Conservation (phyloP, 805 yeast species). For the Cyberlindnera nakhonratchasimensis region DNA sequence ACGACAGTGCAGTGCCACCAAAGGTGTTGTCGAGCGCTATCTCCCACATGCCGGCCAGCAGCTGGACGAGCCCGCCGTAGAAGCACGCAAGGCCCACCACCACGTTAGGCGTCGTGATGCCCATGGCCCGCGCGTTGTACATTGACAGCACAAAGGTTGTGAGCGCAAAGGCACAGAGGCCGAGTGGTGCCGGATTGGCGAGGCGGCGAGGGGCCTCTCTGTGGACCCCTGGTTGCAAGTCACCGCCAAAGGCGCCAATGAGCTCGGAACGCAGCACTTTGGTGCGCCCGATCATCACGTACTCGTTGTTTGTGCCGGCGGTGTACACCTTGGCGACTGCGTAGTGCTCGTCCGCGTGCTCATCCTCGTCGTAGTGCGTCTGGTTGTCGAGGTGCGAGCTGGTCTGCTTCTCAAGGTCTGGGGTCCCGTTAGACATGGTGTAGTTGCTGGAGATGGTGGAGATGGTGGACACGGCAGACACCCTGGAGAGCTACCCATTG, state of each 20-base stretch:
- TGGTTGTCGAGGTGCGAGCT: constrained; percentile 20
- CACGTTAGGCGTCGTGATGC: constrained; percentile 47
- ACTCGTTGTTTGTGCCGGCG: constrained; percentile 52
- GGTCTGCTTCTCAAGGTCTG: constrained; percentile 24
- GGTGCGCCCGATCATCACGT: constrained; percentile 67
- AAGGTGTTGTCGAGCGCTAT: constrained; percentile 60
- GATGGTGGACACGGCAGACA: too few relatives aligned
- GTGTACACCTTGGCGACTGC: constrained; percentile 31
- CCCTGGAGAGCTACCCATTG: too few relatives aligned
- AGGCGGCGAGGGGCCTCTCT: constrained; percentile 56
- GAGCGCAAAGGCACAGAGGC: constrained; percentile 57
- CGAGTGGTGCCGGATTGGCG: constrained; percentile 67
- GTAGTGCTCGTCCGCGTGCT: too few relatives aligned
- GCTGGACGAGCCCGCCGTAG: constrained; percentile 60
- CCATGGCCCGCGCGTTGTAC: constrained; percentile 52
- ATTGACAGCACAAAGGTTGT: constrained; percentile 60
- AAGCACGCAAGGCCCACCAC: constrained; percentile 57
- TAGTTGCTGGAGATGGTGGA: constrained; percentile 1
- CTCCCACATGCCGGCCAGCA: constrained; percentile 67
- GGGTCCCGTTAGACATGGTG: not conserved
- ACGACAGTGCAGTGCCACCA: constrained; percentile 60
- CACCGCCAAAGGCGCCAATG: constrained; percentile 76
- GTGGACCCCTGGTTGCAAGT: constrained; percentile 64
- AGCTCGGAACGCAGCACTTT: constrained; percentile 62
- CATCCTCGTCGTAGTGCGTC: constrained; percentile 13